Percentiles rank a stretch among this genome's conserved stretches.
Evolutionary conservation across 2,329 filamentous ascomycete species (phyloP).

Genomic region (Colletotrichum gloeosporioides): DNA sequence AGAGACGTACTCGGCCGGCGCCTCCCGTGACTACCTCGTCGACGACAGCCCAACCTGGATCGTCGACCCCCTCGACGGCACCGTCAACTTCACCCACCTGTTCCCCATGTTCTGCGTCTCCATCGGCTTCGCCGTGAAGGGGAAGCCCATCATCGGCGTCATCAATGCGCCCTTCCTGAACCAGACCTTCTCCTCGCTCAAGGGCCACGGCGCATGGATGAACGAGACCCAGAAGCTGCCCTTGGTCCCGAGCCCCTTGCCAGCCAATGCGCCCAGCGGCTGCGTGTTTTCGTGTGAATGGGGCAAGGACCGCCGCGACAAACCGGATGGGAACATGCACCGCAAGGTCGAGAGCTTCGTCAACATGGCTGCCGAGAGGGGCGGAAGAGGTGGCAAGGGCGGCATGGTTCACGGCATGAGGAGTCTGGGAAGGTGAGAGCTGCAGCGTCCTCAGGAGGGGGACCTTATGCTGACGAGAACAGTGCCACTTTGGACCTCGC

Average conservation of each 20-base stretch:
- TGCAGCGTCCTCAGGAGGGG: background rate
- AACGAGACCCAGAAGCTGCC: conserved; percentile 70
- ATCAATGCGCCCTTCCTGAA: conserved; percentile 75
- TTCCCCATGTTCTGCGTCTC: conserved; percentile 85
- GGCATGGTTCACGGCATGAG: conserved; percentile 82
- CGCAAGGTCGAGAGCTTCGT: conserved; percentile 78
- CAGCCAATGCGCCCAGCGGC: conserved; percentile 66
- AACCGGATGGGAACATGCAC: conserved; percentile 69
- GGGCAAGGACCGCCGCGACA: conserved; percentile 77
- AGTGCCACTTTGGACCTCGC: conserved; percentile 77
- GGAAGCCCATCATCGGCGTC: conserved; percentile 69
- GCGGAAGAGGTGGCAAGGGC: conserved; percentile 67
- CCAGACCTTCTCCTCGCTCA: conserved; percentile 73
- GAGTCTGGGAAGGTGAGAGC: conserved; percentile 63
- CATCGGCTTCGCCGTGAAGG: conserved; percentile 69
- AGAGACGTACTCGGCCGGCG: conserved; percentile 74
- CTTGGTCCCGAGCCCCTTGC: conserved; percentile 67
- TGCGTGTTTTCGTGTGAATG: conserved; percentile 80
- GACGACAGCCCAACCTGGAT: conserved; percentile 71
- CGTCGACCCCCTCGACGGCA: conserved; percentile 79
- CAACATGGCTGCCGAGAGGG: conserved; percentile 74
- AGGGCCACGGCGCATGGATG: conserved; percentile 71
- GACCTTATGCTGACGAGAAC: background rate
- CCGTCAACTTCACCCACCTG: conserved; percentile 81
- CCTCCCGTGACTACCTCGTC: conserved; percentile 73